Base-by-base conservation (phyloP, 2,329 filamentous ascomycete species). In the Ceratocystis harringtonii region DNA sequence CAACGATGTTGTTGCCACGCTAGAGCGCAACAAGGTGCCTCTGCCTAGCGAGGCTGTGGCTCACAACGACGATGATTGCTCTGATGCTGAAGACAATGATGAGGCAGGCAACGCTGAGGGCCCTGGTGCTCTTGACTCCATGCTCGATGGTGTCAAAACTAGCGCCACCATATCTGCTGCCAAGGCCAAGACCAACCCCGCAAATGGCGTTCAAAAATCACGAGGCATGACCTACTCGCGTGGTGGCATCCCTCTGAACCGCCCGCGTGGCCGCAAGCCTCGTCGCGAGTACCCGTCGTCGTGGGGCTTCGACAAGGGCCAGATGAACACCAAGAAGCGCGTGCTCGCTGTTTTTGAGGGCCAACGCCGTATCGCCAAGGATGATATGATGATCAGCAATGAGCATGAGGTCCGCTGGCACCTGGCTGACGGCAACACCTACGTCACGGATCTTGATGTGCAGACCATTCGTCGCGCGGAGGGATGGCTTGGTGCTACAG, bases 251-350 rank as follows among this genome's bases (percentile, higher is more conserved):
- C 80, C 79, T 1, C 72, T 84, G 25, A 74, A 77, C 69, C 83
- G 81, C 75, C 77, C 78, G 44, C 84, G 84, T 71, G 85, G 89
- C 65, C 89, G 90, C 76, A 95, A 95, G 81, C 92, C 90, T 80
- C 85, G 91, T 70, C 92, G 91, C 74, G 90, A 95, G 74, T 97
- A 96, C 74, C 94, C 94, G 12, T 85, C 89, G 0, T 92, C 89
- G 1, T 99, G 94, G 94, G 92, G 94, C 63, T 94, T 92, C 71
- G 84, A 92, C 68, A 86, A 89, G 72, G 88, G 90, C 71, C 91
- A 94, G 78, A 96, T 97, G 90, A 95, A 89, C 73, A 95, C 95
- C 84, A 96, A 95, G 84, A 96, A 96, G 83, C 89, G 94, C 32
- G 90, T 96, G 65, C 81, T 97, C 71, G 90, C 90, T 69, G 89